Evolutionary conservation across 2,329 filamentous ascomycete genomes (phyloP).

Genomic region (Blastomyces silverae): DNA sequence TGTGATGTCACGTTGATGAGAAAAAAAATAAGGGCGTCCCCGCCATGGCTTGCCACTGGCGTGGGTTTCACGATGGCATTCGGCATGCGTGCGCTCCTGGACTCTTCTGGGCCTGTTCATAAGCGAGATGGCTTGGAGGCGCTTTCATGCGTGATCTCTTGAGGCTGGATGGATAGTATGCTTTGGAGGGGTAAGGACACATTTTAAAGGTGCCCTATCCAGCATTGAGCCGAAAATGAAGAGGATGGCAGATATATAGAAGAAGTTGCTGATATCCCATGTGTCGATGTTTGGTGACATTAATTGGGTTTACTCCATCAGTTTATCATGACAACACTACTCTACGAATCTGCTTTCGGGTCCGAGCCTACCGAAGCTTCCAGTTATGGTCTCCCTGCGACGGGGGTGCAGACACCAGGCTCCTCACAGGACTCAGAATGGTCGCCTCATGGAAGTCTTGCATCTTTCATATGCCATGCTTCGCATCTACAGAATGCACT

Average conservation of each 20-base stretch:
- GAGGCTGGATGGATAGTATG: neutral
- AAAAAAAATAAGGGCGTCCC: neutral
- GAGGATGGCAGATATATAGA: neutral
- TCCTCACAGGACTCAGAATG: neutral
- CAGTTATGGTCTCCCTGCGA: neutral
- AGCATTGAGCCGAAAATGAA: neutral
- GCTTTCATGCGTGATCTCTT: neutral
- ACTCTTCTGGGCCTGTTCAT: neutral
- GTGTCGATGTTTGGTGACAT: neutral
- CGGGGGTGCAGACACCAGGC: neutral
- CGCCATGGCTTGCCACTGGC: neutral
- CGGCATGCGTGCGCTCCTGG: neutral
- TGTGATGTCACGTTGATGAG: neutral
- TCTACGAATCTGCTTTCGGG: constrained; percentile 6
- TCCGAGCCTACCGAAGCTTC: neutral
- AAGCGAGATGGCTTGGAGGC: constrained; percentile 9
- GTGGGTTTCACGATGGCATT: neutral
- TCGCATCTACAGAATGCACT: constrained; percentile 7
- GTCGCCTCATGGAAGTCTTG: constrained; percentile 10
- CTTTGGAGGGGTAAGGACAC: neutral
- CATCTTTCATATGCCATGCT: constrained; percentile 12
- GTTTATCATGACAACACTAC: constrained; percentile 4
- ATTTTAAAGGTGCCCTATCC: neutral
- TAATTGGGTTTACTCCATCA: too few relatives aligned
- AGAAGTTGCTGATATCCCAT: neutral